Evolutionary conservation across 306 rosid genomes (phyloP).

Genomic region (Psophocarpus tetragonolobus): DNA sequence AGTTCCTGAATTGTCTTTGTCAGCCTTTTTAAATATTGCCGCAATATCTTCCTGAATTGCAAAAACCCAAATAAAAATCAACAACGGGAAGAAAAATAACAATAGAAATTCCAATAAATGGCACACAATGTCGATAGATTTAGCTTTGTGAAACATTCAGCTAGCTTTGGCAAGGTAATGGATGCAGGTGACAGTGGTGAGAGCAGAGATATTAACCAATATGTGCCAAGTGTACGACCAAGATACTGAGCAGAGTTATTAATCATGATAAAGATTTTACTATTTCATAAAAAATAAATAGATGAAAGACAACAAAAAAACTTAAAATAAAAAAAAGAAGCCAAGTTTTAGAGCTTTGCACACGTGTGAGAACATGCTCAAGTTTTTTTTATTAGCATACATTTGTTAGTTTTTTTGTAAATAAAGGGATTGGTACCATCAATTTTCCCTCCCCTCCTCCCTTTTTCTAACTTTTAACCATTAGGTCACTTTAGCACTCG

Average conservation of each 20-base stretch:
- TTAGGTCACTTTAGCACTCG: no score
- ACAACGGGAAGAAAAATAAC: conserved; percentile 11
- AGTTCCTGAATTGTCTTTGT: conserved; percentile 89
- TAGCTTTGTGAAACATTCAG: background rate
- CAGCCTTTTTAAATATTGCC: conserved; percentile 83
- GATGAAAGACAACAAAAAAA: background rate
- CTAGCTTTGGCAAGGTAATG: background rate
- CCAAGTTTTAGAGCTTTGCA: background rate
- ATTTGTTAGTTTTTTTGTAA: no score
- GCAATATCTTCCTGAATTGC: conserved; percentile 76
- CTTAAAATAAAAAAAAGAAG: background rate
- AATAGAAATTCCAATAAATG: conserved; percentile 19
- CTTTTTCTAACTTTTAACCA: no score
- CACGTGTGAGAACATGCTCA: background rate
- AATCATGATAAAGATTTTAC: conserved; percentile 2
- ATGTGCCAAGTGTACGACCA: background rate
- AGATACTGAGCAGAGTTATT: background rate
- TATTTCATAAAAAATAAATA: conserved; percentile 1
- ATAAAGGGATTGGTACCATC: no score
- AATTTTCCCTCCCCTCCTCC: no score
- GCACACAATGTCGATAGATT: background rate
- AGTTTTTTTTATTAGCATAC: no score
- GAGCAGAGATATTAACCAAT: conserved; percentile 8
- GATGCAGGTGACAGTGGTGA: background rate
- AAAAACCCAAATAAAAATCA: conserved; percentile 22